These are phyloP conservation scores for Botrytis porri DNA, from an alignment of 2,329 filamentous ascomycete species.

Conservation along the genomic window DNA sequence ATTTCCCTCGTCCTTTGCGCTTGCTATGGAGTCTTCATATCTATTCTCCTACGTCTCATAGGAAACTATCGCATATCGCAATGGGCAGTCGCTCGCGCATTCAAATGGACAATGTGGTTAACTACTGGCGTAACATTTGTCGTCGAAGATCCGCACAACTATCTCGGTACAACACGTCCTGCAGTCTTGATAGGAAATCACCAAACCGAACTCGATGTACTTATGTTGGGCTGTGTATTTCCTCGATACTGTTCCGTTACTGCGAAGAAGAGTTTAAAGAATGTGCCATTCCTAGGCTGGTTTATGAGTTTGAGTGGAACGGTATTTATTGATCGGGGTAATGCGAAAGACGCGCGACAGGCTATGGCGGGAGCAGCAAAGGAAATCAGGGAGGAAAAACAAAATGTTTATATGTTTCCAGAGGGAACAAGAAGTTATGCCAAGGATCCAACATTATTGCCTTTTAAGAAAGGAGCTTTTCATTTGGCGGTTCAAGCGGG, in stretches of 20 bases:
- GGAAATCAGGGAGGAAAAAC: slow-evolving; percentile 69
- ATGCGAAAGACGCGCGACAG: slow-evolving; percentile 74
- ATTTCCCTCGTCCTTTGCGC: slow-evolving; percentile 59
- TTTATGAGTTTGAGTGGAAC: slow-evolving; percentile 87
- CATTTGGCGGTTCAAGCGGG: slow-evolving; percentile 92
- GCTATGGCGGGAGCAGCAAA: slow-evolving; percentile 81
- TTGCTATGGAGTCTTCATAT: slow-evolving; percentile 72
- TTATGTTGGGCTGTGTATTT: slow-evolving; percentile 86
- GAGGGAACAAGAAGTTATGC: slow-evolving; percentile 93
- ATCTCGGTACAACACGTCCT: slow-evolving; percentile 60
- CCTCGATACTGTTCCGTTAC: slow-evolving; percentile 90
- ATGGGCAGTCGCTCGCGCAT: slow-evolving; percentile 77
- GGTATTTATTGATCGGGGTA: slow-evolving; percentile 92
- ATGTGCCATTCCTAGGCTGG: slow-evolving; percentile 84
- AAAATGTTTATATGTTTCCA: slow-evolving; percentile 83
- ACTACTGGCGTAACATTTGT: slow-evolving; percentile 77
- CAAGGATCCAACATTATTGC: slow-evolving; percentile 73
- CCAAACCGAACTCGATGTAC: slow-evolving; percentile 91
- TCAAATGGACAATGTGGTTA: slow-evolving; percentile 74
- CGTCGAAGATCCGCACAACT: slow-evolving; percentile 63
- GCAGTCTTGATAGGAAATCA: slow-evolving; percentile 94
- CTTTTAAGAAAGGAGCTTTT: slow-evolving; percentile 99
- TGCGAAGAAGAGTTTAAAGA: slow-evolving; percentile 80
- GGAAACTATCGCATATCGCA: slow-evolving; percentile 77
- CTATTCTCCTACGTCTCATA: slow-evolving; percentile 64